phyloP scores from a whole-genome alignment of 805 yeast genomes.

The Zygosaccharomyces pseudorouxii region DNA sequence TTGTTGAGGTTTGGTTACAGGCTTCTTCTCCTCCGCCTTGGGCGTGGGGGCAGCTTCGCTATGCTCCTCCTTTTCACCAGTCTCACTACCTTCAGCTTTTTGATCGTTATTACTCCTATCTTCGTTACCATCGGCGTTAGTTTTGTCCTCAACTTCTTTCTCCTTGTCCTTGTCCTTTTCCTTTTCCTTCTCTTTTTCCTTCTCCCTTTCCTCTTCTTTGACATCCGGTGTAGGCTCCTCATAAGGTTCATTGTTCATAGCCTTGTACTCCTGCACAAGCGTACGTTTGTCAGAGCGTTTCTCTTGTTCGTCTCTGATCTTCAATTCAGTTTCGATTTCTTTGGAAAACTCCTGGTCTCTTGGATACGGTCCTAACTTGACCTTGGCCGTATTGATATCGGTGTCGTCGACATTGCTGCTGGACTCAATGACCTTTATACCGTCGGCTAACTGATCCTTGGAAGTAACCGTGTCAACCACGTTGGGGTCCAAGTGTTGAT shows the following conservation, averaged over 20 bases:
- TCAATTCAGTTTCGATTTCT: constrained; percentile 80
- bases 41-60: constrained; percentile 15
- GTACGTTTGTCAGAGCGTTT: constrained; percentile 40
- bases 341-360: constrained; percentile 77
- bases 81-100: neutral
- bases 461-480: constrained; percentile 37
- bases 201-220: constrained; percentile 9
- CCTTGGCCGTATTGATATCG: constrained; percentile 40
- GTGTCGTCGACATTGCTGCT: constrained; percentile 30
- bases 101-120: constrained; percentile 5
- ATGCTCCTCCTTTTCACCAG: constrained; percentile 10
- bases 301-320: constrained; percentile 68
- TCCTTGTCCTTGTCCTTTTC: constrained; percentile 12
- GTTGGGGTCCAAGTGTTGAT: constrained; percentile 65
- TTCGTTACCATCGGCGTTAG: constrained; percentile 2
- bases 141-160: neutral
- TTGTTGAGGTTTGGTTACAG: constrained; percentile 32
- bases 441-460: constrained; percentile 32
- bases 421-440: constrained; percentile 33
- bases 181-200: constrained; percentile 7
- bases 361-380: constrained; percentile 80
- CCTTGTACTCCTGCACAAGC: constrained; percentile 62
- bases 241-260: constrained; percentile 43
- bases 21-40: constrained; percentile 17
- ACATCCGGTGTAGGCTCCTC: constrained; percentile 9